Evolutionary conservation across 441 rosid genomes (phyloP), one percentile per base, ranked within the genome.

Genomic region (Euphorbia corollata): DNA sequence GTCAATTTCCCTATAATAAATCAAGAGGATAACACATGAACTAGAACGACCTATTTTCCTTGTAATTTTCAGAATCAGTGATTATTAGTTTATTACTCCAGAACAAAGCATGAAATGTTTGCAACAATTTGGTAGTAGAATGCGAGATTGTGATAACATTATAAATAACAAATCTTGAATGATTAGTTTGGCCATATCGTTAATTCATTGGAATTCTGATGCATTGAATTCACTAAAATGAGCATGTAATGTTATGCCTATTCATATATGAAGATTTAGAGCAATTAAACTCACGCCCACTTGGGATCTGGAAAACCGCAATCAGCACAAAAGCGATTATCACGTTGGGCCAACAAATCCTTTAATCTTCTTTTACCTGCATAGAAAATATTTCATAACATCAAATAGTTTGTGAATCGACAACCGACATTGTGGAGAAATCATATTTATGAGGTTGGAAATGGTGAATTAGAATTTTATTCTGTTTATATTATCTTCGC

Each of bases 301-400:
- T 89, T 91, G 68, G 99, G 99, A 89, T 89, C 99, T 4, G 92
- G 85, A 70, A 97, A 92, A 61, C 87, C 82, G 56, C 99, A 94
- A 79, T 94, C 99, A 72, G 99, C 99, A 78, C 99, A 94, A 61
- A 30, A 12, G 60, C 85, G 92, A 82, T 94, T 94, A 77, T 89
- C 98, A 64, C 75, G 73, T 79, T 88, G 90, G 69, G 67, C 80
- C 81, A 86, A 77, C 61, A 94, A 77, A 71, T 82, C 88, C 74
- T 75, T 94, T 77, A 94, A 78, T 77, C 86, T 89, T 74, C 88
- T 78, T 72, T 85, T 94, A 73, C 90, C 99, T 93, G 81, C 41
- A 69, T 47, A 74, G 27, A 59, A 64, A 64, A 48, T 56, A 38
- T 5, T 23, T 63, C 6, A 53, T 32, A 27, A 71, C 16, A 8